These are phyloP conservation scores for Claviceps humidiphila DNA, from an alignment of 2,329 filamentous ascomycete species.

Conservation along the genomic window DNA sequence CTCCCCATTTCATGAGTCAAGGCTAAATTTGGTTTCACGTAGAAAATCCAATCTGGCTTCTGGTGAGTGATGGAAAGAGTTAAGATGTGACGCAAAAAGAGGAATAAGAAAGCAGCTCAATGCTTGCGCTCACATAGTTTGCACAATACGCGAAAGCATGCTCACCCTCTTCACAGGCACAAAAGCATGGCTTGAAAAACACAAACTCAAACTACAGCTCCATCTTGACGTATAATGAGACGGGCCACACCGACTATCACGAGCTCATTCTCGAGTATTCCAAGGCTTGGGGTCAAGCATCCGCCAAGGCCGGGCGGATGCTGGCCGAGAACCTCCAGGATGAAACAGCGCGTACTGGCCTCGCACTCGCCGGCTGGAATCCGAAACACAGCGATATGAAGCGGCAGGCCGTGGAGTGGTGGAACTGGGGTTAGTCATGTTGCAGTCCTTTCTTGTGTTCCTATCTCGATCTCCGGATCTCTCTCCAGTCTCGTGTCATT, in stretches of 20 bases:
- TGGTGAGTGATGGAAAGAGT: conserved; percentile 16
- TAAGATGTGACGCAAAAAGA: background rate
- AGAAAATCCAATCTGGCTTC: conserved; percentile 50
- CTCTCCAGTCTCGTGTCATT: too few species aligned
- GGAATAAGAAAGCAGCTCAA: too few species aligned
- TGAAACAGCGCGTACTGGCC: conserved; percentile 42
- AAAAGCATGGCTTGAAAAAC: conserved; percentile 44
- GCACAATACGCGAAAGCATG: background rate
- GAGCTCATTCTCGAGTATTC: conserved; percentile 37
- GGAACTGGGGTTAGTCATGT: conserved; percentile 21
- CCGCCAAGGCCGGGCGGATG: conserved; percentile 42
- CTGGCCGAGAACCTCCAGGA: conserved; percentile 48
- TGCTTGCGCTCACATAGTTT: too few species aligned
- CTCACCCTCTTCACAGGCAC: conserved; percentile 19
- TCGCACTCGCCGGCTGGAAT: conserved; percentile 49
- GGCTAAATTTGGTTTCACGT: conserved; percentile 3
- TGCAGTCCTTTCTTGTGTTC: background rate
- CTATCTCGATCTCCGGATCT: too few species aligned
- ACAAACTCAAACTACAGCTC: conserved; percentile 44
- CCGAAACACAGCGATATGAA: conserved; percentile 38
- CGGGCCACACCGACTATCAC: conserved; percentile 37
- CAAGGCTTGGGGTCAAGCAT: conserved; percentile 28
- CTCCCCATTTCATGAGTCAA: background rate
- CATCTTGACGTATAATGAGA: conserved; percentile 47
- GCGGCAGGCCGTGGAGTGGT: conserved; percentile 49